A percentile compares a stretch with the other conserved stretches of the same genome.
These are phyloP conservation scores for Leucoagaricus sp. DNA, from an alignment of 1,284 basidiomycete species.

Conservation along the genomic window DNA sequence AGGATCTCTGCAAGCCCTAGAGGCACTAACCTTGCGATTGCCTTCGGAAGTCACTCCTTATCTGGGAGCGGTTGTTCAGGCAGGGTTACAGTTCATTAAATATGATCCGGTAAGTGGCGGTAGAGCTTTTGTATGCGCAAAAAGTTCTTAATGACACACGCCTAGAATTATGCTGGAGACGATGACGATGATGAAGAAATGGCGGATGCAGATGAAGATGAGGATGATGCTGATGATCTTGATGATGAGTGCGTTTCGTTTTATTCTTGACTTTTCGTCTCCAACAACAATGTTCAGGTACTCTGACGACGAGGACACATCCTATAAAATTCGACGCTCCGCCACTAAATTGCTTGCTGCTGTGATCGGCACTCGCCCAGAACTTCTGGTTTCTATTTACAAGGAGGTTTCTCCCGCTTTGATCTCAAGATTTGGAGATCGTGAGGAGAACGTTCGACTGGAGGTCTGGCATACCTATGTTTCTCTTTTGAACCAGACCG, in stretches of 20 bases:
- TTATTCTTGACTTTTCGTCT: not conserved
- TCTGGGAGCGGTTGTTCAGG: constrained; percentile 67
- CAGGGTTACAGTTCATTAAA: constrained; percentile 80
- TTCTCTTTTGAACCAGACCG: constrained; percentile 80
- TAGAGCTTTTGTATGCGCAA: not conserved
- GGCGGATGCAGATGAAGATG: constrained; percentile 77
- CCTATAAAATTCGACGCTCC: constrained; percentile 95
- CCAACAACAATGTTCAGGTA: constrained; percentile 55
- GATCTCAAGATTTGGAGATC: constrained; percentile 89
- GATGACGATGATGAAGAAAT: constrained; percentile 85
- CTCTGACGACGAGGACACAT: constrained; percentile 98
- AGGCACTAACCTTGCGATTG: constrained; percentile 81
- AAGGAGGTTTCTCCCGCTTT: constrained; percentile 85
- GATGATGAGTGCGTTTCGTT: constrained; percentile 58
- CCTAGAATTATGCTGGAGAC: constrained; percentile 87
- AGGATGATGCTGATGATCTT: constrained; percentile 70
- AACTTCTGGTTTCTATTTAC: constrained; percentile 80
- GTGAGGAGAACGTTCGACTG: constrained; percentile 94
- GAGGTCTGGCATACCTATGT: constrained; percentile 92
- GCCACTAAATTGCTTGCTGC: constrained; percentile 89
- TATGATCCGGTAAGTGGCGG: constrained; percentile 82
- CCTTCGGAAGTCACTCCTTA: constrained; percentile 81
- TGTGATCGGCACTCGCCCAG: constrained; percentile 86
- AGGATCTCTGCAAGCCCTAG: constrained; percentile 81
- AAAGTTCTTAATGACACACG: constrained; percentile 3